Percentiles rank a stretch among this genome's conserved stretches.
phyloP scores from a whole-genome alignment of 2,329 filamentous ascomycete species.

The Sclerotinia borealis region DNA sequence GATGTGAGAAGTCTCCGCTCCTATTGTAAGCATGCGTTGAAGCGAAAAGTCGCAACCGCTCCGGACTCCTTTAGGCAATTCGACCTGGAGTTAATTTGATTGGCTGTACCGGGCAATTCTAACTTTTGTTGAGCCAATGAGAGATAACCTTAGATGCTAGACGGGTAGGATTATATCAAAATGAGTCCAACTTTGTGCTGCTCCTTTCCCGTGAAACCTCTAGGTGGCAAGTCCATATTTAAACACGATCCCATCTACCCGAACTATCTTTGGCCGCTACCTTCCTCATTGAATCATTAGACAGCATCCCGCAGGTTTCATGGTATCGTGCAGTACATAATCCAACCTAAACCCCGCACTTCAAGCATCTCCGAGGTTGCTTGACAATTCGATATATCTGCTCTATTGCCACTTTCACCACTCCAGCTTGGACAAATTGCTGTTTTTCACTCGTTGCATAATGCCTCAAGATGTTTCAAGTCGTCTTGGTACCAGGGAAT shows the following conservation, averaged over 20 bases:
- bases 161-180: background rate
- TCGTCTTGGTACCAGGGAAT: slow-evolving; percentile 25
- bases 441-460: background rate
- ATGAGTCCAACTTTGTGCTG: background rate
- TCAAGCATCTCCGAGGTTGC: background rate
- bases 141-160: background rate
- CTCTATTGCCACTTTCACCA: background rate
- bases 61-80: slow-evolving; percentile 11
- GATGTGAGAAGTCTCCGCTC: background rate
- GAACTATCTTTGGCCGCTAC: background rate
- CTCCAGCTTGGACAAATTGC: background rate
- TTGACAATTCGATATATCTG: background rate
- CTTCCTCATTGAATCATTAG: background rate
- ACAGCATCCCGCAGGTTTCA: background rate
- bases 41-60: background rate
- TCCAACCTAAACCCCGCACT: background rate
- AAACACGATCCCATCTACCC: background rate
- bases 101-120: background rate
- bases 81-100: background rate
- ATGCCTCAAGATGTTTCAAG: slow-evolving; percentile 17
- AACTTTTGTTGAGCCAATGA: background rate
- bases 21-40: background rate
- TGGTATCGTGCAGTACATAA: background rate
- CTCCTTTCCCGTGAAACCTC: background rate
- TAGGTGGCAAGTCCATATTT: background rate